Evolutionary conservation across 2,329 filamentous ascomycete genomes (phyloP).

Genomic region (Teratosphaeria gauchensis): DNA sequence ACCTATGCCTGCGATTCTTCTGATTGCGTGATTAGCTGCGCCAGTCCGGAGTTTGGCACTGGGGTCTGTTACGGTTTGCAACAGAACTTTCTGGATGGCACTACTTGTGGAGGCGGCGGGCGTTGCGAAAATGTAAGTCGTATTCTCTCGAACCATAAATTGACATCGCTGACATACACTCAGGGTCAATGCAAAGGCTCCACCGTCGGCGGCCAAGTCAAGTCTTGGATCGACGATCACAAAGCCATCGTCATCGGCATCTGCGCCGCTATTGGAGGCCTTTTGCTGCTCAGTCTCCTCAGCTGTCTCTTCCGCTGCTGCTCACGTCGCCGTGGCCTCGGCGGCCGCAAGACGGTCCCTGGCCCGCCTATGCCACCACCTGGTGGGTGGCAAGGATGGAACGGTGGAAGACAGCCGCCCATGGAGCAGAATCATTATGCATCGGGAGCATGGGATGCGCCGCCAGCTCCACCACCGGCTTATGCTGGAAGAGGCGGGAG

Average conservation of each 20-base stretch:
- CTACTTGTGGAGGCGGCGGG: slow-evolving; percentile 70
- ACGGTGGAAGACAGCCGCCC: slow-evolving; percentile 6
- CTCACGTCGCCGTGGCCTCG: slow-evolving; percentile 25
- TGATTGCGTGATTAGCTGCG: slow-evolving; percentile 69
- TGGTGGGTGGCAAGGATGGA: slow-evolving; percentile 27
- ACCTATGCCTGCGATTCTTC: slow-evolving; percentile 67
- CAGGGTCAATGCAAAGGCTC: slow-evolving; percentile 65
- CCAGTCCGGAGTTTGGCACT: slow-evolving; percentile 55
- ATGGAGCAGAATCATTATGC: slow-evolving; percentile 7
- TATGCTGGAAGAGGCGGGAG: slow-evolving; percentile 8
- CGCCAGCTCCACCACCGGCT: slow-evolving; percentile 14
- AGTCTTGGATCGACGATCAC: slow-evolving; percentile 66
- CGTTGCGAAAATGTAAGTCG: slow-evolving; percentile 57
- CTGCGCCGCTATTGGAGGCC: slow-evolving; percentile 57
- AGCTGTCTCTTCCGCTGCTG: slow-evolving; percentile 56
- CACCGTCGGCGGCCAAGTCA: slow-evolving; percentile 59
- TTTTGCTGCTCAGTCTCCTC: slow-evolving; percentile 60
- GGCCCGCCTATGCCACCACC: slow-evolving; percentile 15
- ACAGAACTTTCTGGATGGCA: slow-evolving; percentile 92
- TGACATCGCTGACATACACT: slow-evolving; percentile 7
- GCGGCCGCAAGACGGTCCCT: slow-evolving; percentile 8
- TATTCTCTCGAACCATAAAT: background rate
- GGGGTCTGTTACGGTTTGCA: slow-evolving; percentile 65
- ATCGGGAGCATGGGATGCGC: slow-evolving; percentile 6
- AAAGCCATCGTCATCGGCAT: slow-evolving; percentile 77